phyloP scores from a whole-genome alignment of 2,329 filamentous ascomycete species.

The Aspergillus sp. region DNA sequence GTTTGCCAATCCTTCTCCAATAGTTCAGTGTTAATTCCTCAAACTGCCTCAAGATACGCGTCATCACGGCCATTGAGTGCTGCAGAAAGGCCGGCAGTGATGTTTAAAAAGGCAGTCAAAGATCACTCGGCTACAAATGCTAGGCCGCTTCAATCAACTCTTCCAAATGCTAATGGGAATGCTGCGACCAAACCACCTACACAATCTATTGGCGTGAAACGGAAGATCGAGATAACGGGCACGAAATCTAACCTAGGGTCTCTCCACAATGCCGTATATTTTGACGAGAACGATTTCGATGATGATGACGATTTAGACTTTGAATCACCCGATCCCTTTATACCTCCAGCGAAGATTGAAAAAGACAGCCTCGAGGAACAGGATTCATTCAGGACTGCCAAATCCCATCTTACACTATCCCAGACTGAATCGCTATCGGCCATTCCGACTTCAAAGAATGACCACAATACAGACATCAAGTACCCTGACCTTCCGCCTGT shows the following conservation, averaged over 20 bases:
- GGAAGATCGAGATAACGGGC: conserved; percentile 38
- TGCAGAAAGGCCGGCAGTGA: conserved; percentile 22
- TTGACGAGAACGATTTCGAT: conserved; percentile 81
- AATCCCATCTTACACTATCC: conserved; percentile 1
- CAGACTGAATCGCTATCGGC: background rate
- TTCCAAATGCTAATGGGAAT: conserved; percentile 26
- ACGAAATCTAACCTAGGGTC: conserved; percentile 38
- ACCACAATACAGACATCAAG: conserved; percentile 27
- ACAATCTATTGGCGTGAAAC: conserved; percentile 35
- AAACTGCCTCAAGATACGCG: conserved; percentile 26
- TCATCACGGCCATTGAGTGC: conserved; percentile 21
- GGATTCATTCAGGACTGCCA: conserved; percentile 6
- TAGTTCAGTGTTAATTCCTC: conserved; percentile 19
- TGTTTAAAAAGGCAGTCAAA: conserved; percentile 45
- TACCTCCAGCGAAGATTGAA: conserved; percentile 20
- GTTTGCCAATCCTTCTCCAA: conserved; percentile 23
- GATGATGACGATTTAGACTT: conserved; percentile 74
- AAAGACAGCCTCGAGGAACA: conserved; percentile 5
- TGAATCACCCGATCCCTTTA: conserved; percentile 32
- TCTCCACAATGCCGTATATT: conserved; percentile 56
- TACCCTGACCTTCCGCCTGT: conserved; percentile 38
- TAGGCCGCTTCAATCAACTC: conserved; percentile 35
- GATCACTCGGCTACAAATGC: conserved; percentile 34
- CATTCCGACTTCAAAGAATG: conserved; percentile 11
- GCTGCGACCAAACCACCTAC: conserved; percentile 22